Conservation (phyloP, 1,284 basidiomycete genomes). For the Cutaneotrichosporon cavernicola region DNA sequence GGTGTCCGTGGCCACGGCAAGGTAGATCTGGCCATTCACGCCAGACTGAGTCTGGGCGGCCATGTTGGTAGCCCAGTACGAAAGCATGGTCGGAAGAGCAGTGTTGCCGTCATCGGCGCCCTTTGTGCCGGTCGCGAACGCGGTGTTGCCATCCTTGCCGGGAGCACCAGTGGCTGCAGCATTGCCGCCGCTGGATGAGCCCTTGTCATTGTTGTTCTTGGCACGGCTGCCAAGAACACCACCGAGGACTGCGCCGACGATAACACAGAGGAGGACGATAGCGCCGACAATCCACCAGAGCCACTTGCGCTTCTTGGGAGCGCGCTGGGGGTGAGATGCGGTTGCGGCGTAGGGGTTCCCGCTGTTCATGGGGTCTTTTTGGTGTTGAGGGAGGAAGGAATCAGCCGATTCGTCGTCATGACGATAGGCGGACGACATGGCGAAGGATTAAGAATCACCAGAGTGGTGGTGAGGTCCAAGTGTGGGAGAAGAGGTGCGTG, state of each 20-base stretch:
- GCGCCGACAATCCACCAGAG: constrained; percentile 45
- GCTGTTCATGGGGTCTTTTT: constrained; percentile 48
- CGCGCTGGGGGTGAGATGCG: constrained; percentile 21
- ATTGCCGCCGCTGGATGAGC: constrained; percentile 36
- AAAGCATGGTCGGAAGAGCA: constrained; percentile 34
- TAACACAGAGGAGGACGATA: constrained; percentile 61
- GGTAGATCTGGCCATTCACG: constrained; percentile 43
- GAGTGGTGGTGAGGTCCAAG: constrained; percentile 10
- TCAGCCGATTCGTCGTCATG: constrained; percentile 8
- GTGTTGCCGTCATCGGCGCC: constrained; percentile 34
- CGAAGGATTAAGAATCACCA: constrained; percentile 9
- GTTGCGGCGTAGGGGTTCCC: constrained; percentile 43
- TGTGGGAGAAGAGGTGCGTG: background rate
- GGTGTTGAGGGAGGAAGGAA: constrained; percentile 18
- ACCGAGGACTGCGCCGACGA: constrained; percentile 73
- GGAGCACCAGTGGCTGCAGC: background rate
- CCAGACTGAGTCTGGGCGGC: constrained; percentile 43
- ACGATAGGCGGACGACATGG: constrained; percentile 4
- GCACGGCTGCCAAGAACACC: constrained; percentile 66
- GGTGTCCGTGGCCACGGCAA: constrained; percentile 65
- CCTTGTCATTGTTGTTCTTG: constrained; percentile 50
- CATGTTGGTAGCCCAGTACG: constrained; percentile 19
- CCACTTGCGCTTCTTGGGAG: constrained; percentile 41
- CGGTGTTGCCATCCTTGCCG: background rate
- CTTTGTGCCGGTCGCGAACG: constrained; percentile 18